Percentiles rank a stretch among this genome's conserved stretches.
phyloP scores from a whole-genome alignment of 495 filamentous ascomycete genomes.

The Jackrogersella multiformis region DNA sequence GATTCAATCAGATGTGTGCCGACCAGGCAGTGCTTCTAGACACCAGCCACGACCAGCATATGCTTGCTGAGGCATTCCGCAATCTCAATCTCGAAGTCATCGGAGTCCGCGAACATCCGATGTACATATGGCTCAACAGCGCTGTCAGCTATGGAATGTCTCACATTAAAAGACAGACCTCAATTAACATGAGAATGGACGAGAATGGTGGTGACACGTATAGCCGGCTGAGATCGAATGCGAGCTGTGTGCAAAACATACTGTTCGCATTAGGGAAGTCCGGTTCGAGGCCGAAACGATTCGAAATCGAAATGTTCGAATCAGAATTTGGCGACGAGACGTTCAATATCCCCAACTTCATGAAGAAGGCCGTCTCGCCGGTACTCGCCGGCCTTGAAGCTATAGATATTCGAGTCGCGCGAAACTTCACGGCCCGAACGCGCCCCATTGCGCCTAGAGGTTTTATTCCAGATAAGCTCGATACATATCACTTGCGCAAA shows the following conservation, averaged over 20 bases:
- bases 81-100: conserved; percentile 58
- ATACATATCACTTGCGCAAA: not conserved
- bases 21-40: conserved; percentile 47
- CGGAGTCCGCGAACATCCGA: conserved; percentile 43
- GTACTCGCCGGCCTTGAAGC: conserved; percentile 46
- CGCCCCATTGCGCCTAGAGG: not conserved
- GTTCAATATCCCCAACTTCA: conserved; percentile 46
- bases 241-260: conserved; percentile 28
- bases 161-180: conserved; percentile 27
- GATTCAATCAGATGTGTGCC: conserved; percentile 17
- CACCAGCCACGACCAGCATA: conserved; percentile 49
- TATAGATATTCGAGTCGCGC: conserved; percentile 46
- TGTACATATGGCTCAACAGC: not conserved
- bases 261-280: conserved; percentile 50
- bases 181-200: conserved; percentile 1
- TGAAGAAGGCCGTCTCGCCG: conserved; percentile 35
- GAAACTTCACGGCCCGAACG: not conserved
- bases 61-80: conserved; percentile 59
- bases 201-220: not conserved
- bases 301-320: conserved; percentile 48
- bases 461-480: not conserved
- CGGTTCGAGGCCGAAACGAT: conserved; percentile 35
- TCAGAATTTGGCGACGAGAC: conserved; percentile 34
- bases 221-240: not conserved
- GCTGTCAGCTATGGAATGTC: conserved; percentile 41